Percentiles rank a stretch among this genome's conserved stretches.
phyloP scores from a whole-genome alignment of 805 yeast genomes.

The Tetrapisispora nanseiensis region DNA sequence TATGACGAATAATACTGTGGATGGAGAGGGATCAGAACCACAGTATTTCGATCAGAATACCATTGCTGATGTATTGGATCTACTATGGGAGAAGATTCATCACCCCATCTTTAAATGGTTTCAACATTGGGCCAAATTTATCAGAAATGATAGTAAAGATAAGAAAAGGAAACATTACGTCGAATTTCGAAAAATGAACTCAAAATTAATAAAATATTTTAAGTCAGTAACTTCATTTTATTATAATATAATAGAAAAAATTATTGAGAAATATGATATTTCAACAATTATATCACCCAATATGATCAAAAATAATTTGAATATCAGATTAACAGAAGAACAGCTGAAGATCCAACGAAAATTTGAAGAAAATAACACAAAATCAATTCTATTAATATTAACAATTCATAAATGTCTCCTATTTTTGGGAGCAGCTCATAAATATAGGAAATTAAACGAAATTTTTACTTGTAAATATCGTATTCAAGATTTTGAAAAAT shows the following conservation, averaged over 20 bases:
- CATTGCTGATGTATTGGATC: slow-evolving; percentile 33
- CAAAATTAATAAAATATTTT: slow-evolving; percentile 39
- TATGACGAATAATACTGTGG: not conserved
- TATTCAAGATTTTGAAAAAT: slow-evolving; percentile 35
- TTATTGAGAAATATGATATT: slow-evolving; percentile 7
- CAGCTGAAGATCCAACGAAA: not conserved
- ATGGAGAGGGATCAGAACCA: too few species aligned
- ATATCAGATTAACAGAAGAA: slow-evolving; percentile 1
- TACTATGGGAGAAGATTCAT: slow-evolving; percentile 52
- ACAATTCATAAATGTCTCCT: slow-evolving; percentile 26
- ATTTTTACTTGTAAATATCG: slow-evolving; percentile 31
- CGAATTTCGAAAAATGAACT: slow-evolving; percentile 48
- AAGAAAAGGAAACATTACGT: slow-evolving; percentile 29
- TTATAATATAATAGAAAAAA: slow-evolving; percentile 27
- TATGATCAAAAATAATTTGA: slow-evolving; percentile 5
- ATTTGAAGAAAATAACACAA: slow-evolving; percentile 7
- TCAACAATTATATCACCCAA: slow-evolving; percentile 8
- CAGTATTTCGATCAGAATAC: slow-evolving; percentile 9
- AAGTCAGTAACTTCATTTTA: slow-evolving; percentile 43
- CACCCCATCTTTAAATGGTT: slow-evolving; percentile 55
- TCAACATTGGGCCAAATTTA: slow-evolving; percentile 30
- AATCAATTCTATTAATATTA: slow-evolving; percentile 9
- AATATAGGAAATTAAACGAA: slow-evolving; percentile 45
- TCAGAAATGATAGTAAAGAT: slow-evolving; percentile 6
- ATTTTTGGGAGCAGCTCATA: slow-evolving; percentile 47